Conservation (phyloP, 164 flowering plant species). For the Cinnamomum chago region DNA sequence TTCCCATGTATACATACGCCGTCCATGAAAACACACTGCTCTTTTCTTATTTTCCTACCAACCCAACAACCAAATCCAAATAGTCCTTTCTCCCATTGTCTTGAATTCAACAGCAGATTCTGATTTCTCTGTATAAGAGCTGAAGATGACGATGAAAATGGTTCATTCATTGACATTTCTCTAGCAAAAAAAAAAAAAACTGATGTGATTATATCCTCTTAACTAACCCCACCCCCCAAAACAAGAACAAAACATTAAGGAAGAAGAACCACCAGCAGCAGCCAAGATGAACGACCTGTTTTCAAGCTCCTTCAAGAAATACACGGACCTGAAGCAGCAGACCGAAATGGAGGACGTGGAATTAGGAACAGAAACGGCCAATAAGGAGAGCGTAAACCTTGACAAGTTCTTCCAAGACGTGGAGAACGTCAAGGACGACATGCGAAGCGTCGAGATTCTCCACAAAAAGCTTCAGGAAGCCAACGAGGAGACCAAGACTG, state of each 20-base stretch:
- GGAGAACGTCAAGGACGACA: constrained; percentile 30
- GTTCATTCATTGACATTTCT: background rate
- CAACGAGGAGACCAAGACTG: constrained; percentile 28
- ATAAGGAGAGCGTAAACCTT: constrained; percentile 24
- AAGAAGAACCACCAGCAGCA: too few species aligned
- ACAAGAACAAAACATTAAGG: too few species aligned
- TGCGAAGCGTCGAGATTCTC: constrained; percentile 21
- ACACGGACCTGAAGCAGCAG: constrained; percentile 26
- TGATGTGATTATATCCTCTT: too few species aligned
- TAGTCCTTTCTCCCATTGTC: background rate
- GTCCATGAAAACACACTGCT: background rate
- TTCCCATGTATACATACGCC: background rate
- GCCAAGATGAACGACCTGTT: constrained; percentile 32
- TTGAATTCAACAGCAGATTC: background rate
- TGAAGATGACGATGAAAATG: background rate
- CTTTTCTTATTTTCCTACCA: background rate
- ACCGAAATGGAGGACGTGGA: constrained; percentile 17
- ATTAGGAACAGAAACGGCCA: background rate
- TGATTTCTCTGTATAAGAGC: background rate
- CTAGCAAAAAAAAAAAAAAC: background rate
- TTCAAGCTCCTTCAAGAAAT: constrained; percentile 28
- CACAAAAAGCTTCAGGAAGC: constrained; percentile 21
- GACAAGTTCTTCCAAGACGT: constrained; percentile 32
- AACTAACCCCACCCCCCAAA: too few species aligned
- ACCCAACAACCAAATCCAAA: background rate